Conservation (phyloP, 805 yeast species). For the Candida yuanshanica region DNA sequence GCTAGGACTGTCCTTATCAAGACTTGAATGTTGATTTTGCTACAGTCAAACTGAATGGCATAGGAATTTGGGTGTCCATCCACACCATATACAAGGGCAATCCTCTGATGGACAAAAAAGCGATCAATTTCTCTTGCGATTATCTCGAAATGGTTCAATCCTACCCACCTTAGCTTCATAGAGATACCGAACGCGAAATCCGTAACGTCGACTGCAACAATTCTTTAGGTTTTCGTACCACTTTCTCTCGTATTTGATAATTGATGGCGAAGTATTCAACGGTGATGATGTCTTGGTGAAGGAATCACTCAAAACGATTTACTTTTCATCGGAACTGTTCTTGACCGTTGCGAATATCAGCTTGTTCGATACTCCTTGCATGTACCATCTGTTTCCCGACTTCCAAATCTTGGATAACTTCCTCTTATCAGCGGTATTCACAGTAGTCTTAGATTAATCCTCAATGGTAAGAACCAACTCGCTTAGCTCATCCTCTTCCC, state of each 20-base stretch:
- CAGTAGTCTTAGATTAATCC: slow-evolving; percentile 20
- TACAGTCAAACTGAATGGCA: slow-evolving; percentile 15
- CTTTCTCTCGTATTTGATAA: slow-evolving; percentile 10
- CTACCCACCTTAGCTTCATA: slow-evolving; percentile 18
- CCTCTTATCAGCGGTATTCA: slow-evolving; percentile 22
- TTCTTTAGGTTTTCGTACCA: slow-evolving; percentile 1
- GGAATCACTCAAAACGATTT: slow-evolving; percentile 11
- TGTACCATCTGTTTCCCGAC: slow-evolving; percentile 14
- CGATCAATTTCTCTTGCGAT: slow-evolving; percentile 4
- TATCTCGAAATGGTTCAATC: slow-evolving; percentile 17
- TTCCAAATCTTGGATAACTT: slow-evolving; percentile 12
- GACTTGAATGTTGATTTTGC: slow-evolving; percentile 20
- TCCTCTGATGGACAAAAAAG: slow-evolving; percentile 5
- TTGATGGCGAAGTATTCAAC: slow-evolving; percentile 16
- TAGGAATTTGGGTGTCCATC: slow-evolving; percentile 7
- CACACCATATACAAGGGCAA: slow-evolving; percentile 12
- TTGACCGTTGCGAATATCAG: slow-evolving; percentile 15
- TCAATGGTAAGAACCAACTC: slow-evolving; percentile 20
- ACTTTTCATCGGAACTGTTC: slow-evolving; percentile 13
- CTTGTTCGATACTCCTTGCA: slow-evolving; percentile 7
- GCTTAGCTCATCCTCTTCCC: background rate
- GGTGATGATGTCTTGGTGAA: slow-evolving; percentile 12
- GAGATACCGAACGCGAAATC: slow-evolving; percentile 17
- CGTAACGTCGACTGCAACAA: slow-evolving; percentile 3
- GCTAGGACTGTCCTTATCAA: slow-evolving; percentile 19